Evolutionary conservation across 1,284 basidiomycete species (phyloP).

Genomic region (Rhodotorula sp.): DNA sequence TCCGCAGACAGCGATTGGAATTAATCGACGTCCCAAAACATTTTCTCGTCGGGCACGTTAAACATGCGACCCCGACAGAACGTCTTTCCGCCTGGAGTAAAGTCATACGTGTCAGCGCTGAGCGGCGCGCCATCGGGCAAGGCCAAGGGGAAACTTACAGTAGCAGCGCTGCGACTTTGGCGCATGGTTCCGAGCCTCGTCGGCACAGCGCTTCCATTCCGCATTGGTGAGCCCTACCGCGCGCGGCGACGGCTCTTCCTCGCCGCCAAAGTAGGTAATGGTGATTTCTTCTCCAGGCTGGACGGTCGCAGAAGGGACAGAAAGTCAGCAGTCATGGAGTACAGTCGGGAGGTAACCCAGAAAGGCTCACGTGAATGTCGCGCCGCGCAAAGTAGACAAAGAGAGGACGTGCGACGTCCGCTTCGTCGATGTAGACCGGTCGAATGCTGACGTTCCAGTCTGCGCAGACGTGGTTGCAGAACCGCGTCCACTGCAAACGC

Average conservation of each 20-base stretch:
- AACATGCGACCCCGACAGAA: conserved; percentile 22
- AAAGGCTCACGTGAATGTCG: conserved; percentile 28
- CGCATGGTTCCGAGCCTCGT: not conserved
- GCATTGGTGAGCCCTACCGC: not conserved
- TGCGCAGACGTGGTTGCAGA: conserved; percentile 33
- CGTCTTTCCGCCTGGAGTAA: conserved; percentile 1
- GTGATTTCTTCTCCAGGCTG: conserved; percentile 37
- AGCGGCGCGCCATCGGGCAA: not conserved
- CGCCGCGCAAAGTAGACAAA: conserved; percentile 25
- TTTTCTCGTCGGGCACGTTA: not conserved
- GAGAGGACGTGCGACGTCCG: conserved; percentile 20
- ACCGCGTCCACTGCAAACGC: conserved; percentile 34
- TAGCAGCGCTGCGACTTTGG: conserved; percentile 14
- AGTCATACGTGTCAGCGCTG: not conserved
- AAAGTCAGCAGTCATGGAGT: no score
- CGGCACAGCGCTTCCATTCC: not conserved
- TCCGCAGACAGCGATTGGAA: not conserved
- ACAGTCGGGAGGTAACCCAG: no score
- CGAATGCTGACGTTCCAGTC: conserved; percentile 13
- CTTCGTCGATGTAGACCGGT: conserved; percentile 32
- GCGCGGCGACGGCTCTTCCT: not conserved
- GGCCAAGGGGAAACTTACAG: conserved; percentile 11
- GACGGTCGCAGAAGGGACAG: no score
- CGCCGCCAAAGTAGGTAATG: conserved; percentile 17
- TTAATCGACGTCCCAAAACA: conserved; percentile 1